Evolutionary conservation across 495 filamentous ascomycete species (phyloP), one percentile per base, ranked within the genome.

Genomic region (Podospora didyma): DNA sequence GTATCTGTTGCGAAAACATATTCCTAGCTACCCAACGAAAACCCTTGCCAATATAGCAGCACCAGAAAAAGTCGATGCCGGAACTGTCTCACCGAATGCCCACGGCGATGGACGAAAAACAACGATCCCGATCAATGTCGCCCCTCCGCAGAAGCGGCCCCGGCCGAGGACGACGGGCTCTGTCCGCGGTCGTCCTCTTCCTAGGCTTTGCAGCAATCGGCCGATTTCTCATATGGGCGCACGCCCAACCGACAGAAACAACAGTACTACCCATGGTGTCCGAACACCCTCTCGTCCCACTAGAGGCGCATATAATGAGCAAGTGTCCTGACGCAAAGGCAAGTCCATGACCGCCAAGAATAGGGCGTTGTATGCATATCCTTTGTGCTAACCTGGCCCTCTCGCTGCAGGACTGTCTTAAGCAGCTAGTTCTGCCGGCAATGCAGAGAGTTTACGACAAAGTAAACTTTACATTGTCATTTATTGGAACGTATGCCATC

Each of bases 271-370:
- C 52, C 26, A 31, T 4, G 26, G 9, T 31, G 26, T n/a, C n/a
- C 68, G 22, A 26, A 24, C 26, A 48, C 23, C 2, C 14, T 35
- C 35, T 68, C 49, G 86, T 96, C 11, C 86, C 91, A 3, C 75
- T 98, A 9, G 94, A 98, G 66, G 88, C 89, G 53, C 90, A 95
- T 65, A 88, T 96, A 58, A 96, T 96, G 87, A 89, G 86, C 71
- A 96, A 97, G 75, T 98, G 94, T 63, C 94, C 94, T 1, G 90
- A 95, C 69, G 88, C 89, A 2, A 79, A 73, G 67, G 75, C 75
- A 52, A 19, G 69, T 44, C 22, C 19, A 34, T 23, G 14, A 11
- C 5, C 4, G 37, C 5, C 22, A 14, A 46, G 12, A 31, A 31
- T n/a, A n/a, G n/a, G n/a, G 12, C 16, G 49, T 5, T 14, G 39